Evolutionary conservation across 257 asterid genomes (phyloP).

Genomic region (Fraxinus anomala): DNA sequence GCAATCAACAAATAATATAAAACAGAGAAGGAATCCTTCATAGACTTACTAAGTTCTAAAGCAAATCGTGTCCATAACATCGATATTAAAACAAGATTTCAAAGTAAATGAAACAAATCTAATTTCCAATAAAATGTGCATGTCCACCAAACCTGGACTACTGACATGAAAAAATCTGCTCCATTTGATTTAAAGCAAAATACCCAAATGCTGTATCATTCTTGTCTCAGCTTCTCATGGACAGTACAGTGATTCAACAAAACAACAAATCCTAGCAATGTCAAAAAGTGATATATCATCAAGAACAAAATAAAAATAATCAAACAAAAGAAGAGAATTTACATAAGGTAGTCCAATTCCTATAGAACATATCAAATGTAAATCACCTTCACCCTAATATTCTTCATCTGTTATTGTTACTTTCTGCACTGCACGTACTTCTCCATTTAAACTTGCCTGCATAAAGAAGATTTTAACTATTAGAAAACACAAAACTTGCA

Average conservation of each 20-base stretch:
- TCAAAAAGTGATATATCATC: neutral
- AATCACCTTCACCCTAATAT: slow-evolving; percentile 12
- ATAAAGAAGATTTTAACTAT: slow-evolving; percentile 12
- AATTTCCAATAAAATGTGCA: neutral
- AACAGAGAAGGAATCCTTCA: too few relatives aligned
- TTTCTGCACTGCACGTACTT: slow-evolving; percentile 26
- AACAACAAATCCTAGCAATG: too few relatives aligned
- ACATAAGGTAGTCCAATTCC: neutral
- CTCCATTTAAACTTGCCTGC: slow-evolving; percentile 30
- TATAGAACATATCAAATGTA: neutral
- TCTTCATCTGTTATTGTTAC: slow-evolving; percentile 29
- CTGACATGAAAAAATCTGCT: too few relatives aligned
- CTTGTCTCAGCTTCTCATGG: too few relatives aligned
- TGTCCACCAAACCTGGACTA: neutral
- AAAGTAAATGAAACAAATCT: neutral
- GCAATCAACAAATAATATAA: too few relatives aligned
- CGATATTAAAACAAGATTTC: too few relatives aligned
- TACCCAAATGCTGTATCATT: too few relatives aligned
- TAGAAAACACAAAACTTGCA: slow-evolving; percentile 1
- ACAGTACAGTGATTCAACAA: too few relatives aligned
- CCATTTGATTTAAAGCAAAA: too few relatives aligned
- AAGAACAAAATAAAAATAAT: neutral
- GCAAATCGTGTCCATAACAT: neutral
- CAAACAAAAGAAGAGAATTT: neutral
- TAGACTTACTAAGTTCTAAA: neutral